A percentile compares a stretch with the other conserved stretches of the same genome.
phyloP scores from a whole-genome alignment of 768 basidiomycete species.

The Tricholoma saponaceum region DNA sequence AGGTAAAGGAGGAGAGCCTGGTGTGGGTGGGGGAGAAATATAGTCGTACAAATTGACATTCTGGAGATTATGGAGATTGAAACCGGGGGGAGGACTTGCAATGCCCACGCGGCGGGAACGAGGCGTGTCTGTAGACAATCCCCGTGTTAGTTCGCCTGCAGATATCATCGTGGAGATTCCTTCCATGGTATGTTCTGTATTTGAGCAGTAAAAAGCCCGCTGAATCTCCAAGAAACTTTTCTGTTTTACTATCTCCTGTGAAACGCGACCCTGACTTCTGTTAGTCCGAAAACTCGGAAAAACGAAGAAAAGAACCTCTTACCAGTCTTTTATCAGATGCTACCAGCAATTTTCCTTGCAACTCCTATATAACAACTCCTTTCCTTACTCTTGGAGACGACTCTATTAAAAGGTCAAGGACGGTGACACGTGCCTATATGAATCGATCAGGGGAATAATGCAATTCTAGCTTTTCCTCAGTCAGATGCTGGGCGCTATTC shows the following conservation, averaged over 20 bases:
- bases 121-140: conserved; percentile 21
- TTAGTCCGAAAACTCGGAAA: too few species aligned
- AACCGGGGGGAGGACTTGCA: conserved; percentile 29
- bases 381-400: background rate
- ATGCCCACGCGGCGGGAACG: conserved; percentile 44
- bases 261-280: too few species aligned
- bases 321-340: too few species aligned
- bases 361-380: background rate
- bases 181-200: background rate
- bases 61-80: conserved; percentile 19
- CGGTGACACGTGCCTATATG: background rate
- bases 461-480: too few species aligned
- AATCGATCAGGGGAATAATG: too few species aligned
- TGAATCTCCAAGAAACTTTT: background rate
- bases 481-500: too few species aligned
- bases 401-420: background rate
- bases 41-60: conserved; percentile 4
- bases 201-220: background rate
- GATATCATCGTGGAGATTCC: conserved; percentile 9
- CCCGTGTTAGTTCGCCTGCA: conserved; percentile 6
- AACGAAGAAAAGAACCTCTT: too few species aligned
- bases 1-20: conserved; percentile 28
- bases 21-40: conserved; percentile 21
- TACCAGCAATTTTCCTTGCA: background rate
- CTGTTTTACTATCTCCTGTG: background rate